Conservation (phyloP, 2,329 filamentous ascomycete genomes). For the Pseudogymnoascus pannorum region DNA sequence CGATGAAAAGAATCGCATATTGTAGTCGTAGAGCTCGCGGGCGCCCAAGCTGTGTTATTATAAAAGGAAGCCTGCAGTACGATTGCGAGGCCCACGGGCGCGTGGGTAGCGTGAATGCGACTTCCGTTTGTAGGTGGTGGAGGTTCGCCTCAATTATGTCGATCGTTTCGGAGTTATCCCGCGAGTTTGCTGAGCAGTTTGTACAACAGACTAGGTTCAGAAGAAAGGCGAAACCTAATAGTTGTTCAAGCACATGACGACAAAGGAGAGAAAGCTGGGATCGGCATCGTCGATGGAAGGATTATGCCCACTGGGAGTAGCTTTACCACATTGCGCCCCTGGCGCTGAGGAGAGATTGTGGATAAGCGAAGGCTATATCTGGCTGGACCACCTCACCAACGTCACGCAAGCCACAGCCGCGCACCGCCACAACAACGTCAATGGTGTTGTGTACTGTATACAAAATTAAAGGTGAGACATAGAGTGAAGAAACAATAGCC, state of each 20-base stretch:
- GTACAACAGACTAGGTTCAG: background rate
- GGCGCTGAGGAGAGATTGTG: constrained; percentile 7
- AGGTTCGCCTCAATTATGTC: background rate
- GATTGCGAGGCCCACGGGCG: constrained; percentile 5
- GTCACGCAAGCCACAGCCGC: constrained; percentile 2
- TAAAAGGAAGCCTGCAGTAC: background rate
- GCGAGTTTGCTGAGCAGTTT: background rate
- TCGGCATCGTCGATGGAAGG: background rate
- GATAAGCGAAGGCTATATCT: constrained; percentile 7
- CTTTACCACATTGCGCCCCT: background rate
- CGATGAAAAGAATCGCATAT: constrained; percentile 10
- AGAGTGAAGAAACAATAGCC: background rate
- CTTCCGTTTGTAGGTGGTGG: background rate
- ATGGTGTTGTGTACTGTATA: background rate
- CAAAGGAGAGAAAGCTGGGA: background rate
- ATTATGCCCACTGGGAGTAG: background rate
- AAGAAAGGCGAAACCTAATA: background rate
- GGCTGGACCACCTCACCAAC: constrained; percentile 5
- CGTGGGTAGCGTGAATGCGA: constrained; percentile 3
- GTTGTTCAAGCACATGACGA: background rate
- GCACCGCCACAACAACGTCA: constrained; percentile 5
- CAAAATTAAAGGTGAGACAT: constrained; percentile 5
- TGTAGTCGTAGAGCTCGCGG: background rate
- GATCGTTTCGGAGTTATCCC: background rate
- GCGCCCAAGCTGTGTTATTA: background rate